These are phyloP conservation scores for Yamadazyma phyllophila DNA, from an alignment of 805 yeast species.

Conservation along the genomic window DNA sequence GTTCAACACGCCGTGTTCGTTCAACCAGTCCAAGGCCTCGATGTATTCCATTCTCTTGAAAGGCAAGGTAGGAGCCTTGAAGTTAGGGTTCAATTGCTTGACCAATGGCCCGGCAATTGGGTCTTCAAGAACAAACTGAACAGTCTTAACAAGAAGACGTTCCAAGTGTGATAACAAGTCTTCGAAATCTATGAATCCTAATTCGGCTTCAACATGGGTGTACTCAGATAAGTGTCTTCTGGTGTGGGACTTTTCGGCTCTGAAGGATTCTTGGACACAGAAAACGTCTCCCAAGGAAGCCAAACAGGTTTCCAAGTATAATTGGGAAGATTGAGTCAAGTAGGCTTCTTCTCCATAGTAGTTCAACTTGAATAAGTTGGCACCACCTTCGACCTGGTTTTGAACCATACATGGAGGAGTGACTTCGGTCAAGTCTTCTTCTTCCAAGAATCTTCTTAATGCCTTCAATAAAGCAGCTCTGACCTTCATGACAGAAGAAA, in stretches of 20 bases:
- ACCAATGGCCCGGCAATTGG: slow-evolving; percentile 90
- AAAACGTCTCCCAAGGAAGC: slow-evolving; percentile 97
- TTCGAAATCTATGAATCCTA: slow-evolving; percentile 83
- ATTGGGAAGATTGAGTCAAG: slow-evolving; percentile 95
- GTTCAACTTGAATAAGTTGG: slow-evolving; percentile 87
- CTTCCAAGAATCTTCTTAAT: slow-evolving; percentile 72
- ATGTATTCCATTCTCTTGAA: slow-evolving; percentile 89
- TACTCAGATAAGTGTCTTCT: slow-evolving; percentile 97
- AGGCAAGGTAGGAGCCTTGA: slow-evolving; percentile 78
- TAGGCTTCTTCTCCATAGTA: slow-evolving; percentile 97
- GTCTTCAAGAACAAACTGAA: slow-evolving; percentile 78
- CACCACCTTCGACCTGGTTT: slow-evolving; percentile 99
- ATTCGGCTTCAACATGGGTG: slow-evolving; percentile 95
- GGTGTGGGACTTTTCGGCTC: slow-evolving; percentile 98
- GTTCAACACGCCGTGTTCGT: slow-evolving; percentile 90
- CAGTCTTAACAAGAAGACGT: slow-evolving; percentile 63
- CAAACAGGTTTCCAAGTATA: slow-evolving; percentile 92
- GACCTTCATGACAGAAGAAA: slow-evolving; percentile 90
- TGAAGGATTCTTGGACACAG: slow-evolving; percentile 97
- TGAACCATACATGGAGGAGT: slow-evolving; percentile 99
- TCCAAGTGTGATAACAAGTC: slow-evolving; percentile 86
- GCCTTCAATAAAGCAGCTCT: slow-evolving; percentile 76
- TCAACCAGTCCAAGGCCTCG: slow-evolving; percentile 92
- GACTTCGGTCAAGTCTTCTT: slow-evolving; percentile 79
- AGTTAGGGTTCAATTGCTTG: slow-evolving; percentile 88